Conservation (phyloP, 208 protist species). For the Trypanosoma theileri region DNA sequence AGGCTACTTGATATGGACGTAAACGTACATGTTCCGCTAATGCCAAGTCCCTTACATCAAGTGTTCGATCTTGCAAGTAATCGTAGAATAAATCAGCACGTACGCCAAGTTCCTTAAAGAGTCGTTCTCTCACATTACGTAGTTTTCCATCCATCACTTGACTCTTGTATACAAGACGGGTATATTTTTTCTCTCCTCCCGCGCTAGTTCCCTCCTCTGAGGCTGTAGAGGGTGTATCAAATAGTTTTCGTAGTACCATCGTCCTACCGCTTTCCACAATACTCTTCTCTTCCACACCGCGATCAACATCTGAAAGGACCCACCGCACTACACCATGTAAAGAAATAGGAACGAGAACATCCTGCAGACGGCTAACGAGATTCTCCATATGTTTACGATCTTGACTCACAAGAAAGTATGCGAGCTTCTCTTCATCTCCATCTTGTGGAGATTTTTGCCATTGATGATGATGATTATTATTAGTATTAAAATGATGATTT, state of each 20-base stretch:
- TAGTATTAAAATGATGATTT: no score
- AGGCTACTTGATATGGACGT: conserved; percentile 84
- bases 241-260: conserved; percentile 24
- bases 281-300: conserved; percentile 41
- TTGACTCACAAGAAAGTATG: conserved; percentile 81
- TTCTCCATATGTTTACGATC: conserved; percentile 71
- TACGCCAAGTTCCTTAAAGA: conserved; percentile 72
- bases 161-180: conserved; percentile 77
- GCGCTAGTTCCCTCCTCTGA: no score
- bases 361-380: conserved; percentile 52
- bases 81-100: conserved; percentile 89
- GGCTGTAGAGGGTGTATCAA: conserved; percentile 21
- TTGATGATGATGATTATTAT: background rate
- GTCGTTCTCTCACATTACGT: conserved; percentile 68
- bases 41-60: conserved; percentile 54
- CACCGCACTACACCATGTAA: conserved; percentile 69
- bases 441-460: conserved; percentile 4
- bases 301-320: conserved; percentile 84
- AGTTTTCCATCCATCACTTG: conserved; percentile 67
- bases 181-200: conserved; percentile 4
- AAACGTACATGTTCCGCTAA: conserved; percentile 69
- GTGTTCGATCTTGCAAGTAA: conserved; percentile 67
- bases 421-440: conserved; percentile 40
- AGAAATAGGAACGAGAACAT: conserved; percentile 66
- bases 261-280: conserved; percentile 28